Evolutionary conservation across 176 grass and related monocot species (phyloP).

Genomic region (Alloteropsis semialata): DNA sequence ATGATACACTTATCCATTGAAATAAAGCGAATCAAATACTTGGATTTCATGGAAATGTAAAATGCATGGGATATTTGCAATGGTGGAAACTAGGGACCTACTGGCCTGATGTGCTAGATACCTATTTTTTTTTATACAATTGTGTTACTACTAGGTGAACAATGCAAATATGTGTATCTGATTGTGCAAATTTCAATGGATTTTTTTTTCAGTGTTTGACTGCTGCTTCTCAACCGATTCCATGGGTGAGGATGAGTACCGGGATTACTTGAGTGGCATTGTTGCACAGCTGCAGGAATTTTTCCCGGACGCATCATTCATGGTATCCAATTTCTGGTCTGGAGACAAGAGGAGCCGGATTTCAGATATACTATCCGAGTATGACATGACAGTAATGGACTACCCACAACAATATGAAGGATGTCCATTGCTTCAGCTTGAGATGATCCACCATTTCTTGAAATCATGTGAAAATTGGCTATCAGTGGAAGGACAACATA

Average conservation of each 20-base stretch:
- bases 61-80: not conserved
- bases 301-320: conserved; percentile 84
- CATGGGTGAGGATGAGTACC: conserved; percentile 72
- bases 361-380: conserved; percentile 90
- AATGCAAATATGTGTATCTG: not conserved
- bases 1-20: not conserved
- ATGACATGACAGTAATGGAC: conserved; percentile 96
- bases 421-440: conserved; percentile 86
- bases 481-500: conserved; percentile 88
- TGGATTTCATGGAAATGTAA: conserved; percentile 1
- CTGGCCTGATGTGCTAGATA: not conserved
- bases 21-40: conserved; percentile 1
- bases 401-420: conserved; percentile 92
- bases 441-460: conserved; percentile 98
- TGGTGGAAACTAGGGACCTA: not conserved
- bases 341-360: conserved; percentile 77
- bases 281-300: conserved; percentile 76
- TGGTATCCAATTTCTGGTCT: conserved; percentile 92
- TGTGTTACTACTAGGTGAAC: not conserved
- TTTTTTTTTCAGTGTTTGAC: conserved; percentile 71
- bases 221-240: conserved; percentile 80
- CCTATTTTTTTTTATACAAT: conserved; percentile 12
- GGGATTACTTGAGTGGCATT: conserved; percentile 78
- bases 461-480: conserved; percentile 96
- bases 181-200: not conserved